Conservation (phyloP, 2,329 filamentous ascomycete genomes). For the Camillea tinctor region DNA sequence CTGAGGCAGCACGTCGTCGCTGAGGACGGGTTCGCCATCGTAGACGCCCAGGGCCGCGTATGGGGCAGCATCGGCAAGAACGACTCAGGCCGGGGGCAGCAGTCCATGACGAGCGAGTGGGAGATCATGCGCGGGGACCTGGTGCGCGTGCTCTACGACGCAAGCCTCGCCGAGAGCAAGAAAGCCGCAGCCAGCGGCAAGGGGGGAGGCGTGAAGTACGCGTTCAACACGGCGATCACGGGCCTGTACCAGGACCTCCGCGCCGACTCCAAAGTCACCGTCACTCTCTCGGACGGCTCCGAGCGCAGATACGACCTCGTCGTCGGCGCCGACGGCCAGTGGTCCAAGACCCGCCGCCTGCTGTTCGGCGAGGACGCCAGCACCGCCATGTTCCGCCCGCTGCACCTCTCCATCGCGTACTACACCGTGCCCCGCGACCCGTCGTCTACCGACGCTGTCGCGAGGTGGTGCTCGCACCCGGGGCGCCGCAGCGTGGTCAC, state of each 20-base stretch:
- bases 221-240: conserved; percentile 33
- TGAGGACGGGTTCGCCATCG: conserved; percentile 47
- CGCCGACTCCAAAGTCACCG: conserved; percentile 30
- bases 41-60: conserved; percentile 39
- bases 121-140: conserved; percentile 60
- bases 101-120: conserved; percentile 51
- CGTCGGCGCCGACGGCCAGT: conserved; percentile 52
- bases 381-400: conserved; percentile 25
- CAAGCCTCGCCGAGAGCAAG: conserved; percentile 25
- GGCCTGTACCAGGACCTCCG: conserved; percentile 28
- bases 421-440: conserved; percentile 37
- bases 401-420: conserved; percentile 37
- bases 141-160: conserved; percentile 43
- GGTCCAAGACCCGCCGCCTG: conserved; percentile 42
- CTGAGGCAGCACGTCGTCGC: conserved; percentile 39
- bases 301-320: conserved; percentile 46
- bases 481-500: conserved; percentile 38
- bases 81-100: conserved; percentile 40
- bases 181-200: conserved; percentile 16
- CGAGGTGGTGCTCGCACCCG: conserved; percentile 35
- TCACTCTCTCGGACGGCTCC: conserved; percentile 42
- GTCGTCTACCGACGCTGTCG: conserved; percentile 30
- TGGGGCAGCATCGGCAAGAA: conserved; percentile 42
- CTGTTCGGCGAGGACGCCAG: conserved; percentile 30
- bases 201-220: conserved; percentile 30